A percentile compares a stretch with the other conserved stretches of the same genome.
Conservation (phyloP, 2,329 filamentous ascomycete genomes). For the Emericellopsis atlantica region DNA sequence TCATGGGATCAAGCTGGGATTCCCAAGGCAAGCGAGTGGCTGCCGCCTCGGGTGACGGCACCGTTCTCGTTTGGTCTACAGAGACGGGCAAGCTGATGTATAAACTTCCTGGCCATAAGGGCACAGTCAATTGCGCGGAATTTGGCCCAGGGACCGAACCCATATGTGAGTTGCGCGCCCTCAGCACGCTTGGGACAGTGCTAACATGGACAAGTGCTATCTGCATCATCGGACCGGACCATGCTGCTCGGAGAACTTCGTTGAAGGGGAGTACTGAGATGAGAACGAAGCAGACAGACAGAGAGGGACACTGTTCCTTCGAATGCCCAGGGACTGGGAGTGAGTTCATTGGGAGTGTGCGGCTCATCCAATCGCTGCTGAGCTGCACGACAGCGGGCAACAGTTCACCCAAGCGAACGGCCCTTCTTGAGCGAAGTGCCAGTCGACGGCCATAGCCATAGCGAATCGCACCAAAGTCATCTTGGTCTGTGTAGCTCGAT, state of each 20-base stretch:
- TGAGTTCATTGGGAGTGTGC: too few relatives aligned
- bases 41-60: conserved; percentile 81
- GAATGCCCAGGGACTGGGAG: too few relatives aligned
- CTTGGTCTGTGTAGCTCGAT: too few relatives aligned
- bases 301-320: too few relatives aligned
- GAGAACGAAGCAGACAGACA: too few relatives aligned
- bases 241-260: conserved; percentile 71
- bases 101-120: conserved; percentile 91
- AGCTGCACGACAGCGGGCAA: too few relatives aligned
- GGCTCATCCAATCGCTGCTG: too few relatives aligned
- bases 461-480: too few relatives aligned
- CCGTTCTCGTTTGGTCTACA: conserved; percentile 81
- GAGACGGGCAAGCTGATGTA: conserved; percentile 84
- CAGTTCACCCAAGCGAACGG: too few relatives aligned
- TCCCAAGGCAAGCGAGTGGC: conserved; percentile 74
- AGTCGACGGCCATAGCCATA: too few relatives aligned
- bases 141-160: conserved; percentile 79
- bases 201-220: conserved; percentile 51
- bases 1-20: conserved; percentile 86
- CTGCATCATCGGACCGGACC: conserved; percentile 78
- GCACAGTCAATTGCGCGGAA: conserved; percentile 87
- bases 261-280: conserved; percentile 4
- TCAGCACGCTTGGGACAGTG: conserved; percentile 17
- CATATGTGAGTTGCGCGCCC: conserved; percentile 54
- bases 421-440: too few relatives aligned